Percentiles rank a stretch among this genome's conserved stretches.
Evolutionary conservation across 306 rosid genomes (phyloP).

Genomic region (Cucumis cinereus): DNA sequence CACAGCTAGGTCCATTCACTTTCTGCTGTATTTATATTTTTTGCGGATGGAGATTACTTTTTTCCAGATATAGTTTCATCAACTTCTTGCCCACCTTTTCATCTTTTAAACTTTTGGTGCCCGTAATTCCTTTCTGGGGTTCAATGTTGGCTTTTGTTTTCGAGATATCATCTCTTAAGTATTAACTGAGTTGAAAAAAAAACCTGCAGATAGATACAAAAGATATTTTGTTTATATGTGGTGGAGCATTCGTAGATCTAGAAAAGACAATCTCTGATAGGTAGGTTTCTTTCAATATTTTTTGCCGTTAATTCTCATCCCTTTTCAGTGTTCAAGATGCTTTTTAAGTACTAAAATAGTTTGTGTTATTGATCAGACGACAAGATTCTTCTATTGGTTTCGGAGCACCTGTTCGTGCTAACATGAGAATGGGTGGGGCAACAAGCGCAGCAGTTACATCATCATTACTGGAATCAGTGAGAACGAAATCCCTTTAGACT

Average conservation of each 20-base stretch:
- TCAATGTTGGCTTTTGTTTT: not conserved
- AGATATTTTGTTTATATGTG: conserved; percentile 90
- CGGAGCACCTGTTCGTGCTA: conserved; percentile 95
- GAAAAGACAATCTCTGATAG: conserved; percentile 97
- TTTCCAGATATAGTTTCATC: not conserved
- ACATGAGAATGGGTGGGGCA: conserved; percentile 62
- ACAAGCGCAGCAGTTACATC: conserved; percentile 62
- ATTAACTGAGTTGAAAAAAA: conserved; percentile 9
- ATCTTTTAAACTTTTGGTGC: not conserved
- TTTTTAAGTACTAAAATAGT: not conserved
- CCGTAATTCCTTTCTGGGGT: not conserved
- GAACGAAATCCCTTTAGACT: conserved; percentile 15
- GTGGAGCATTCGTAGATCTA: conserved; percentile 94
- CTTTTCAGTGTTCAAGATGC: not conserved
- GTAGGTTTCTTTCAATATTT: conserved; percentile 22
- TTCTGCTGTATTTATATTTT: not conserved
- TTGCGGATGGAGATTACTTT: not conserved
- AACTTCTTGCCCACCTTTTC: not conserved
- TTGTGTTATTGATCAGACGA: conserved; percentile 49
- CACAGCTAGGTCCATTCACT: not conserved
- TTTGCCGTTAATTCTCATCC: not conserved
- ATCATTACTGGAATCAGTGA: conserved; percentile 76
- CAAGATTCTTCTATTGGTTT: conserved; percentile 97
- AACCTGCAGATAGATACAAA: conserved; percentile 75
- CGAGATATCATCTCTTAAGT: not conserved